Evolutionary conservation across 2,329 filamentous ascomycete genomes (phyloP), one percentile per base, ranked within the genome.

Genomic region (Colletotrichum noveboracense): DNA sequence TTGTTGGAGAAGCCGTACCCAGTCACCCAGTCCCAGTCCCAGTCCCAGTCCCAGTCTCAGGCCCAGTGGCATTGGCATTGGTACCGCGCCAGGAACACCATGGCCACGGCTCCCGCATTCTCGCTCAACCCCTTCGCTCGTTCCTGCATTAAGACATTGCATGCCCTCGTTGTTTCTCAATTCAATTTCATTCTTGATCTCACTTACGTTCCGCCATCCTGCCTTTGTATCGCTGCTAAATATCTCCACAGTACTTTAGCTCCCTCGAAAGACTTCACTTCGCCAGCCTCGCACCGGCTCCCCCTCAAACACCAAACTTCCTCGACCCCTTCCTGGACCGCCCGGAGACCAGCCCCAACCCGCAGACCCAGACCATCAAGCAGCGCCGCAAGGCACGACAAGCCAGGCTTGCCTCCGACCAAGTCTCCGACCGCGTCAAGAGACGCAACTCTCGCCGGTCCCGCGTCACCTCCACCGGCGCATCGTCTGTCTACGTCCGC

Each of bases 211-310:
- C 48, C 38, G n/a, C 32, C 24, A 58, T n/a, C 14, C 28, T 64
- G 60, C 52, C 65, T 73, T 71, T 75, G 61, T 68, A 60, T 75
- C 55, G 34, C 26, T 77, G 66, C 77, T 78, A 77, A 78, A 71
- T 61, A 26, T 43, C 77, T 74, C 66, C 34, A 70, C 82, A 95
- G 91, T 95, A 94, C 85, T 95, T 95, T 85, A 94, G 93, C 36
- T 93, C 91, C 9, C 88, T 94, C 77, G 94, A 95, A 84, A 90
- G 93, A 74, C 88, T 94, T 74, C 91, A 91, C 79, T 91, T 95
- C 82, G 74, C 71, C 60, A 74, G 38, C 60, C 66, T 76, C 18
- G 67, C 77, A 14, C 71, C 76, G 24, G 66, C 77, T 32, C 55
- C 76, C 34, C 61, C 65, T 60, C 71, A 75, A 32, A 58, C 70